phyloP scores from a whole-genome alignment of 2,329 filamentous ascomycete genomes.

The Zymoseptoria pseudotritici region DNA sequence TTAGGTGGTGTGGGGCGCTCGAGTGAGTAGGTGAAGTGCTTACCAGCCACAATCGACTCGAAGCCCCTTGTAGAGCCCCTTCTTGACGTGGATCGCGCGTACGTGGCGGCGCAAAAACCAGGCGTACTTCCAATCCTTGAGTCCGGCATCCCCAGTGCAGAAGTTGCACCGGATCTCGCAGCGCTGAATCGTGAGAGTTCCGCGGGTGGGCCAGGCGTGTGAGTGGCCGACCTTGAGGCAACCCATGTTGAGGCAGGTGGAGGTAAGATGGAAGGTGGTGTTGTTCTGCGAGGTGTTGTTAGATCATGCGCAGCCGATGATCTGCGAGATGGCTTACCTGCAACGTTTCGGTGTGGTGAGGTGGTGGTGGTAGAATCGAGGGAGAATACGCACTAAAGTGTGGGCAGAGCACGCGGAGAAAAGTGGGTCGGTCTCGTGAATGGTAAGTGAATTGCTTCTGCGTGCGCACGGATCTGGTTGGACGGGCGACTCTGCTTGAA shows the following conservation, averaged over 20 bases:
- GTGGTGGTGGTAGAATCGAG: background rate
- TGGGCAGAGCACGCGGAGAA: background rate
- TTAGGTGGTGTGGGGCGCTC: background rate
- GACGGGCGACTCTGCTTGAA: background rate
- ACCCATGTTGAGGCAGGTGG: constrained; percentile 15
- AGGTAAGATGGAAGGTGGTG: background rate
- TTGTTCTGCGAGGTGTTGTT: background rate
- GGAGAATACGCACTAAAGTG: background rate
- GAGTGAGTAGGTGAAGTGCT: constrained; percentile 2
- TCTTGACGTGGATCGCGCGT: constrained; percentile 17
- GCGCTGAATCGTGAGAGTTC: constrained; percentile 20
- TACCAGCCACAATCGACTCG: constrained; percentile 17
- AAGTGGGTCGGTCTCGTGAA: background rate
- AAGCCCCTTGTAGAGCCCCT: constrained; percentile 12
- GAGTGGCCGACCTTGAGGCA: constrained; percentile 20
- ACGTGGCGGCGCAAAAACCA: constrained; percentile 27
- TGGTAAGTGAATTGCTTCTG: background rate
- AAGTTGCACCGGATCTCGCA: constrained; percentile 24
- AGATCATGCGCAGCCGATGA: background rate
- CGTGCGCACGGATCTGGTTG: background rate
- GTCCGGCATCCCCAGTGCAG: constrained; percentile 14
- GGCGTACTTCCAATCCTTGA: constrained; percentile 21
- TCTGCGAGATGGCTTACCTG: background rate
- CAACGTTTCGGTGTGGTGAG: background rate
- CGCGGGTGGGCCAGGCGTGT: constrained; percentile 21